These are phyloP conservation scores for Pyrenochaeta sp. DNA, from an alignment of 2,329 filamentous ascomycete genomes.

Conservation along the genomic window DNA sequence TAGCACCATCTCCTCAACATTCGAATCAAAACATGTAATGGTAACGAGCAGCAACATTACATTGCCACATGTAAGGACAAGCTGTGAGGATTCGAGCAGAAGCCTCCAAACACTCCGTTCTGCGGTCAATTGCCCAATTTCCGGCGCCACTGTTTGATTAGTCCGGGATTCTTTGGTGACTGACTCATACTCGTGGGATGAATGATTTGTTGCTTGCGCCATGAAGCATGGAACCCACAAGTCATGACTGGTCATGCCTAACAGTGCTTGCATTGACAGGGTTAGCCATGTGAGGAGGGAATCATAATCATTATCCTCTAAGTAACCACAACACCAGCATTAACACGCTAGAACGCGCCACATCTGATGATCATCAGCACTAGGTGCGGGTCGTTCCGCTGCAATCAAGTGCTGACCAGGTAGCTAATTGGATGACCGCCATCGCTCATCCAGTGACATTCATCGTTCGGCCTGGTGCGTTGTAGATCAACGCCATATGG, in stretches of 20 bases:
- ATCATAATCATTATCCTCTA: neutral
- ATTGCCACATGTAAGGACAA: neutral
- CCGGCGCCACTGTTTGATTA: neutral
- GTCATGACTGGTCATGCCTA: neutral
- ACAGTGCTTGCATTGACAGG: conserved; percentile 1
- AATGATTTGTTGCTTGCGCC: neutral
- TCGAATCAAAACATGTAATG: neutral
- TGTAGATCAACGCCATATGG: neutral
- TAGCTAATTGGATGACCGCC: neutral
- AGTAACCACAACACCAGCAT: neutral
- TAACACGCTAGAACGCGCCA: neutral
- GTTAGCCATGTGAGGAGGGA: neutral
- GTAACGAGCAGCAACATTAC: neutral
- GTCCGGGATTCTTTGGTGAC: neutral
- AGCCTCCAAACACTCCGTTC: neutral
- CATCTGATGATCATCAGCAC: neutral
- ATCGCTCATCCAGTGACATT: neutral
- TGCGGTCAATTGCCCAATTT: too few species aligned
- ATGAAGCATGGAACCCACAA: neutral
- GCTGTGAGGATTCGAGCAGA: neutral
- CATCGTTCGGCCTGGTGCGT: neutral
- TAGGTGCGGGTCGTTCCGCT: neutral
- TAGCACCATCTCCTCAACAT: neutral
- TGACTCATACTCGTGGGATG: neutral
- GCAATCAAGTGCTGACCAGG: neutral